Conservation (phyloP, 2,329 filamentous ascomycete genomes). For the Aspergillus costaricaensis region DNA sequence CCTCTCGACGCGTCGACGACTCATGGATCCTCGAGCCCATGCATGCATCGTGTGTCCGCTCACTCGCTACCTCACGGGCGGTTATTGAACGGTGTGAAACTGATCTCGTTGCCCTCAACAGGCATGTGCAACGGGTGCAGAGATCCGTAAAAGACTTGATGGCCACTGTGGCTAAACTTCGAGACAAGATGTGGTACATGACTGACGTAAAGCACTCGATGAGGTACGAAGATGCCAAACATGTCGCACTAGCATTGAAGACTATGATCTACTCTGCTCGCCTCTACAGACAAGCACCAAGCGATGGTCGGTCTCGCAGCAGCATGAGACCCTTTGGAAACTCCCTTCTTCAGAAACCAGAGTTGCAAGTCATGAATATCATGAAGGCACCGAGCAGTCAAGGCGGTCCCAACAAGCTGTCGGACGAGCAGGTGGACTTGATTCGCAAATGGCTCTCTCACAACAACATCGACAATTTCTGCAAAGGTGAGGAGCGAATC, state of each 20-base stretch:
- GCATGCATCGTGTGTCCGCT: slow-evolving; percentile 58
- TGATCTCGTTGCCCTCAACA: slow-evolving; percentile 75
- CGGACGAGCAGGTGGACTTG: slow-evolving; percentile 89
- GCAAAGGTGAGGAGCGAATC: slow-evolving; percentile 89
- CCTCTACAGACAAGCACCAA: slow-evolving; percentile 27
- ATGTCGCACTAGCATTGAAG: slow-evolving; percentile 83
- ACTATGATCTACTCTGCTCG: slow-evolving; percentile 70
- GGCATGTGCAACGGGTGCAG: slow-evolving; percentile 77
- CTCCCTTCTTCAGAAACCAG: slow-evolving; percentile 73
- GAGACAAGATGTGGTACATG: slow-evolving; percentile 99
- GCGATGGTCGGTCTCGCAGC: slow-evolving; percentile 42
- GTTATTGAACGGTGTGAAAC: slow-evolving; percentile 41
- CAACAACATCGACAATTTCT: slow-evolving; percentile 86
- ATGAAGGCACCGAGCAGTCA: slow-evolving; percentile 80
- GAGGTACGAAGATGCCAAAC: slow-evolving; percentile 81
- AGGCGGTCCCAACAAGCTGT: slow-evolving; percentile 90
- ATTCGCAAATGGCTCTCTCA: slow-evolving; percentile 80
- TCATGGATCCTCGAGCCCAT: slow-evolving; percentile 71
- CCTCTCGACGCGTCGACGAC: slow-evolving; percentile 57
- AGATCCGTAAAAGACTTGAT: slow-evolving; percentile 73
- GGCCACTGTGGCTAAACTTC: slow-evolving; percentile 69
- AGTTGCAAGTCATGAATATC: slow-evolving; percentile 83
- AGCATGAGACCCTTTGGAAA: slow-evolving; percentile 51
- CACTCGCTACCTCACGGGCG: slow-evolving; percentile 33
- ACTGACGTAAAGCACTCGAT: slow-evolving; percentile 90